Evolutionary conservation across 1,284 basidiomycete species (phyloP), one percentile per base, ranked within the genome.

Genomic region (Ustilago loliicola): DNA sequence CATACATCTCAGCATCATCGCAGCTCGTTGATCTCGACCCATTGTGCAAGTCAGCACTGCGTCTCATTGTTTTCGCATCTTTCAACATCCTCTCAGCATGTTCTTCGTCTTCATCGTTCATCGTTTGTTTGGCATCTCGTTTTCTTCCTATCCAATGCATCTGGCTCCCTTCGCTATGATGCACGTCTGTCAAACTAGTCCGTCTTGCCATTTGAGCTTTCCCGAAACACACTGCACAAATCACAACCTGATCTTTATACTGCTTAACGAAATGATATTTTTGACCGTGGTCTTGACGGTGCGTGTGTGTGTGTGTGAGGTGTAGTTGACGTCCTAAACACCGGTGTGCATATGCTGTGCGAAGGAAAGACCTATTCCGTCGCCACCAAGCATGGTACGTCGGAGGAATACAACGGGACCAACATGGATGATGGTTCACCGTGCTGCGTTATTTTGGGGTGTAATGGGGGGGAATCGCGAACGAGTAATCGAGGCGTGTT

Each of bases 191-290:
- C n/a, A n/a, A n/a, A n/a, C n/a, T n/a, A n/a, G n/a, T n/a, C n/a
- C n/a, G n/a, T n/a, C n/a, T n/a, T n/a, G n/a, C n/a, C n/a, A n/a
- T n/a, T n/a, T n/a, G n/a, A n/a, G n/a, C n/a, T n/a, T n/a, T n/a
- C n/a, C n/a, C n/a, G n/a, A n/a, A n/a, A n/a, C n/a, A n/a, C n/a
- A n/a, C n/a, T n/a, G n/a, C n/a, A n/a, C n/a, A n/a, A n/a, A 13
- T 27, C 25, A 25, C 27, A 50, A 23, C 8, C 8, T 30, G 32
- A 25, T 19, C 40, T 9, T 19, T 40, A 15, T 25, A 52, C 56
- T 69, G 66, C 66, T 63, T 59, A 54, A 63, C 61, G 60, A 69
- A 17, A 69, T 69, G 66, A 59, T 50, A 63, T 63, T 63, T 63
- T 69, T 30, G 54, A 62, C 50, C 61, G 15, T 48, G 60, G 66